phyloP scores from a whole-genome alignment of 768 basidiomycete genomes.

The Amanita thiersii region DNA sequence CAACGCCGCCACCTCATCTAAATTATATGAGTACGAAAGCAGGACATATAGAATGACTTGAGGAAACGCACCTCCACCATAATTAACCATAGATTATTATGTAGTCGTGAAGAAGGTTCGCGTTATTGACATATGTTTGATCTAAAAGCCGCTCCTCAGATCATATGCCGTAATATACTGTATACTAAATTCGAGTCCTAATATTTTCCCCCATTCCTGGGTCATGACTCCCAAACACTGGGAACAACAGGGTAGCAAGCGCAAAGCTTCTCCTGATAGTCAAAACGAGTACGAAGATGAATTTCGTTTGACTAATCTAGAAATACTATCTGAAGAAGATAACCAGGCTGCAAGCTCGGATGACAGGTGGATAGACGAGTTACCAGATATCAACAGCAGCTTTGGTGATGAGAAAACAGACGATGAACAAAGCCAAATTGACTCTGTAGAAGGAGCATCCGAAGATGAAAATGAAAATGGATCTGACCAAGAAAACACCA shows the following conservation, averaged over 20 bases:
- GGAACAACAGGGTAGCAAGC: slow-evolving; percentile 16
- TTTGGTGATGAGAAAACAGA: slow-evolving; percentile 38
- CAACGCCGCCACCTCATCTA: slow-evolving; percentile 97
- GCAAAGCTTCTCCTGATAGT: background rate
- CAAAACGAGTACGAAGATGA: slow-evolving; percentile 27
- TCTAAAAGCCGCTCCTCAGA: slow-evolving; percentile 14
- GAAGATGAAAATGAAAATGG: slow-evolving; percentile 32
- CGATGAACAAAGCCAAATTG: slow-evolving; percentile 24
- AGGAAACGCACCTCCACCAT: slow-evolving; percentile 65
- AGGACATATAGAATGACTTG: slow-evolving; percentile 1
- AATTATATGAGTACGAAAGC: slow-evolving; percentile 10
- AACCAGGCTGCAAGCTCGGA: slow-evolving; percentile 38
- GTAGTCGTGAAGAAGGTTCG: background rate
- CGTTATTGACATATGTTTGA: slow-evolving; percentile 21
- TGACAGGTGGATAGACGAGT: slow-evolving; percentile 59
- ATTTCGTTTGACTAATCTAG: slow-evolving; percentile 29
- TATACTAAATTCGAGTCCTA: too few relatives aligned
- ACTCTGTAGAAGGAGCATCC: slow-evolving; percentile 28
- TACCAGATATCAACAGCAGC: slow-evolving; percentile 61
- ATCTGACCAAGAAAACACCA: slow-evolving; percentile 38
- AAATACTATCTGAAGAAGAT: slow-evolving; percentile 75
- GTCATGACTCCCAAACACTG: slow-evolving; percentile 24
- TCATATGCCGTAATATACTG: too few relatives aligned
- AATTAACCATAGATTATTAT: slow-evolving; percentile 62
- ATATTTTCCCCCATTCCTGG: too few relatives aligned